Percentiles rank a stretch among this genome's conserved stretches.
phyloP scores from a whole-genome alignment of 495 filamentous ascomycete species.

The Hyaloscypha finlandica region DNA sequence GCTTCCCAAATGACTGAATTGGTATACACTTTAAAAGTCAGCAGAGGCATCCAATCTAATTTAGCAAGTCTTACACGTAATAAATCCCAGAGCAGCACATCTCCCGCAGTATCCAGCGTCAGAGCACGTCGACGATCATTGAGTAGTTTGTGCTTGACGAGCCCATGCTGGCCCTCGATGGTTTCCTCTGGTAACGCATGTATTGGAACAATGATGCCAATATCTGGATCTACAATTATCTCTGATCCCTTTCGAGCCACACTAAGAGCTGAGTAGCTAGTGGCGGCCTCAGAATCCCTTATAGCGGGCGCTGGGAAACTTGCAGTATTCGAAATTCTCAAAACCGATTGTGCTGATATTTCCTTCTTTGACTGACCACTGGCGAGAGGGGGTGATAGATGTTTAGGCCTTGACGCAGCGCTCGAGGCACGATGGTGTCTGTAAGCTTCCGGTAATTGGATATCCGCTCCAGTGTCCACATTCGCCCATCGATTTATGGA shows the following conservation, averaged over 20 bases:
- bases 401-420: slow-evolving; percentile 41
- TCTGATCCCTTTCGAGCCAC: slow-evolving; percentile 56
- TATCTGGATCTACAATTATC: slow-evolving; percentile 55
- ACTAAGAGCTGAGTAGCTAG: slow-evolving; percentile 48
- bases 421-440: slow-evolving; percentile 57
- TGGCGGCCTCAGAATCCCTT: slow-evolving; percentile 52
- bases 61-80: slow-evolving; percentile 58
- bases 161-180: slow-evolving; percentile 91
- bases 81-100: slow-evolving; percentile 96
- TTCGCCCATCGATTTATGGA: slow-evolving; percentile 95
- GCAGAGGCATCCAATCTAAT: slow-evolving; percentile 5
- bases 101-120: slow-evolving; percentile 91
- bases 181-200: slow-evolving; percentile 79
- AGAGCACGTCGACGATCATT: slow-evolving; percentile 89
- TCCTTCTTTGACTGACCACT: slow-evolving; percentile 54
- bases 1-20: slow-evolving; percentile 85
- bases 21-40: slow-evolving; percentile 67
- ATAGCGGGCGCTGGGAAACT: slow-evolving; percentile 58
- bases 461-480: slow-evolving; percentile 68
- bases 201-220: slow-evolving; percentile 61
- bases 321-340: slow-evolving; percentile 83
- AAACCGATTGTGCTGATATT: slow-evolving; percentile 72
- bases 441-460: slow-evolving; percentile 54
- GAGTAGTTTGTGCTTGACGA: slow-evolving; percentile 89
- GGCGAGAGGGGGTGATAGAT: slow-evolving; percentile 30